Evolutionary conservation across 73 alveolate species (phyloP), one percentile per base, ranked within the genome.

Genomic region (Symbiodinium pilosum): DNA sequence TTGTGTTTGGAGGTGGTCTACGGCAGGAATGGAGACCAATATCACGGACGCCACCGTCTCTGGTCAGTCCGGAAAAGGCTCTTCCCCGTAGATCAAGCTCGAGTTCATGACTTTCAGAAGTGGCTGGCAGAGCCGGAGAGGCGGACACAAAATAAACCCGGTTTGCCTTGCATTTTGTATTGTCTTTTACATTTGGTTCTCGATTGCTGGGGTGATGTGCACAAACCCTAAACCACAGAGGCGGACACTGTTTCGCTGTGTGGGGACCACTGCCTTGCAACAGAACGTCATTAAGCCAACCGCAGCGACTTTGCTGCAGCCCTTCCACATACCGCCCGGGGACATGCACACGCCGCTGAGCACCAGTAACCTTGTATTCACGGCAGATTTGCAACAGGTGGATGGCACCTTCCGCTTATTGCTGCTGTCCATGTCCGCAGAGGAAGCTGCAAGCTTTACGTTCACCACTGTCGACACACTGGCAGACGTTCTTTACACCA

Each of bases 281-380:
- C 77, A 64, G 77, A 64, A 26, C 75, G 6, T 56, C 34, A 20
- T 56, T 16, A 30, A 56, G 26, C 75, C 75, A 11, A 56, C 75
- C 32, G 34, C 8, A 7, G 75, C 28, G 75, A 20, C 28, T 3
- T 64, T 64, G 32, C 77, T 24, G 77, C 0, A 0, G 77, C 77
- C 77, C 77, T 64, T 64, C 77, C 77, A 64, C 77, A 64, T 64
- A 28, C 77, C 77, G 77, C 36, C 40, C 36, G 75, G 75, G 75
- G 75, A 56, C 75, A 56, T 56, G 75, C 75, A 26, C 36, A 56
- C 75, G 75, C 75, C 75, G 32, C 75, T 56, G 38, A 56, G 75
- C 75, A 16, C 34, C 38, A 64, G 28, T 36, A 64, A 24, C 28
- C 21, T 64, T 32, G 32, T 64, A 16, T 64, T 64, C 77, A 64